phyloP scores from a whole-genome alignment of 495 filamentous ascomycete species.

The Copromyces sp. region DNA sequence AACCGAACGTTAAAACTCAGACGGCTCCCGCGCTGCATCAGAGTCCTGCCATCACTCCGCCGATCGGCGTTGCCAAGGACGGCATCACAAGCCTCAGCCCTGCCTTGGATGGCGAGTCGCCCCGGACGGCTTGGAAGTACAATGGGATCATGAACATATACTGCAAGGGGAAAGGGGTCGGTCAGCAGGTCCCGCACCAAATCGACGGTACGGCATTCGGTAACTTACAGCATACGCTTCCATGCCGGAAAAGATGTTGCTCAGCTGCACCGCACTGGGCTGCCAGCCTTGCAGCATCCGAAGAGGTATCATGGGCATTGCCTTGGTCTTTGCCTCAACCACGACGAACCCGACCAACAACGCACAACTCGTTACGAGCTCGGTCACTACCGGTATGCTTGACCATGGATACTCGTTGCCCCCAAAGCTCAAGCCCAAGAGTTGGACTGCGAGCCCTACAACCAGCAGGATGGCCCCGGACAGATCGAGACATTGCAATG shows the following conservation, averaged over 20 bases:
- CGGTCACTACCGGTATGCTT: constrained; percentile 39
- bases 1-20: constrained; percentile 44
- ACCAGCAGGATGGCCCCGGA: constrained; percentile 44
- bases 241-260: constrained; percentile 54
- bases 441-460: constrained; percentile 43
- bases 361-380: constrained; percentile 39
- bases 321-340: constrained; percentile 49
- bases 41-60: constrained; percentile 46
- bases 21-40: constrained; percentile 55
- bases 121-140: constrained; percentile 53
- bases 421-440: constrained; percentile 49
- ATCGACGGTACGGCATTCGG: background rate
- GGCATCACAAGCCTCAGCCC: constrained; percentile 50
- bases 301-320: constrained; percentile 52
- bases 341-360: constrained; percentile 41
- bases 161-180: constrained; percentile 19
- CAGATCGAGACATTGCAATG: constrained; percentile 48
- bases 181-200: background rate
- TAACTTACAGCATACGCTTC: constrained; percentile 48
- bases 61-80: constrained; percentile 49
- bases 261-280: constrained; percentile 44
- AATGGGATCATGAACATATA: constrained; percentile 57
- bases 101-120: constrained; percentile 50
- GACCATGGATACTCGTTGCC: constrained; percentile 54
- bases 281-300: constrained; percentile 45